Base-by-base conservation (phyloP, 306 rosid genomes). In the Sindora glabra region DNA sequence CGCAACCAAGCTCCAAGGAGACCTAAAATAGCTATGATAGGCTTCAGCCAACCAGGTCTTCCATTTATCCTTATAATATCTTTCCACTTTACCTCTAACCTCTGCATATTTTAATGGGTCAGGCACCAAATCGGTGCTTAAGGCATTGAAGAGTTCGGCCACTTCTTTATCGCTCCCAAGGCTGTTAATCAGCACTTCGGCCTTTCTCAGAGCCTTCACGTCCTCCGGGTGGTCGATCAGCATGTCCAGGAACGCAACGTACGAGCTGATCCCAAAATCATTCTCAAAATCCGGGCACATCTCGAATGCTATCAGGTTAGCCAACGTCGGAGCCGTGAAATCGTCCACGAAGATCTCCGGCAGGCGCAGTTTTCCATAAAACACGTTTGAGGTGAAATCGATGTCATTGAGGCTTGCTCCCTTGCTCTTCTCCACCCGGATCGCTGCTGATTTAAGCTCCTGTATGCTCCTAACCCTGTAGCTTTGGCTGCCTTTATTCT, bases 261-360 rank as follows among this genome's bases (percentile, higher is more conserved):
- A 72, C 1, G 67, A 64, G 40, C 34, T 40, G 27, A 48, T 48
- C n/a, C 27, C 67, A 6, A 34, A 57, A 4, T 68, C 15, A 4
- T 60, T 55, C 3, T 19, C 3, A 45, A 54, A 27, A 34, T 56
- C 74, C 2, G 38, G 71, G 18, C 70, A 55, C 67, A 62, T 61
- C 23, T 74, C 67, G 6, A 52, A 74, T 41, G 79, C 74, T 9
- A 62, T 62, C 32, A 67, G 33, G 50, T 74, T 74, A 12, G 36
- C 5, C n/a, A 74, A 38, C 55, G 13, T 53, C 1, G 61, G 54
- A 19, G 34, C 55, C n/a, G n/a, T n/a, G n/a, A n/a, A n/a, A n/a
- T n/a, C n/a, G n/a, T n/a, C n/a, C n/a, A n/a, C n/a, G n/a, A n/a
- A n/a, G n/a, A n/a, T n/a, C n/a, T n/a, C n/a, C n/a, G n/a, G n/a